Base-by-base conservation (phyloP, 345 rosid genomes). In the Populus euphratica region DNA sequence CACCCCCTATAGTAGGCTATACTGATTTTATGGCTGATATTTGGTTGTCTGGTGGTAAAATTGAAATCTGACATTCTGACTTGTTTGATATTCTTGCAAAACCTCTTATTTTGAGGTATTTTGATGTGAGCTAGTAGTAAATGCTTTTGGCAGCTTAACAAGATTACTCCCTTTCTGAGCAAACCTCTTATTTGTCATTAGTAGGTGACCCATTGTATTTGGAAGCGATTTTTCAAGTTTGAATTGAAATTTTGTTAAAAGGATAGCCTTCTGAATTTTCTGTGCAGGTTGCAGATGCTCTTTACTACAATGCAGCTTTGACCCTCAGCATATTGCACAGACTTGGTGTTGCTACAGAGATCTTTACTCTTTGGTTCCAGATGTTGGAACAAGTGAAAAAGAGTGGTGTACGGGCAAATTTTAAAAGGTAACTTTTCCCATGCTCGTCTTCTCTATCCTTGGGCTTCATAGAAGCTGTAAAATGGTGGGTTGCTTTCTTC, bases 271-370 rank as follows among this genome's bases (percentile, higher is more conserved):
- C 74, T 72, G 23, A 72, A 50, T 20, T 52, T 49, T 27, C 41
- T 71, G n/a, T 84, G 83, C 93, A 96, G 99, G 87, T 96, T 84
- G 98, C 99, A 21, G 85, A 96, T 88, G 93, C 98, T 52, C 93
- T 96, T 72, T 96, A 89, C 86, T 96, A 96, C 85, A 94, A 94
- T 61, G 84, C 98, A 71, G 73, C 85, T 27, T 84, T 96, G 89
- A 90, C 99, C 6, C 89, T 96, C 65, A 74, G 88, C 85, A 84
- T 94, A 79, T 81, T 96, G 87, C 92, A 90, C 79, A 96, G 86
- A 79, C 90, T 91, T 70, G 93, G 98, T 78, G 91, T 96, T 81
- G 87, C 90, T 25, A 80, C 88, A 14, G 96, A 90, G 68, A 86
- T 92, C 35, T 96, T 96, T 80, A 86, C 83, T 83, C 91, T 94